A percentile compares a stretch with the other conserved stretches of the same genome.
These are phyloP conservation scores for Rhizopogon sp. DNA, from an alignment of 768 basidiomycete species.

Conservation along the genomic window DNA sequence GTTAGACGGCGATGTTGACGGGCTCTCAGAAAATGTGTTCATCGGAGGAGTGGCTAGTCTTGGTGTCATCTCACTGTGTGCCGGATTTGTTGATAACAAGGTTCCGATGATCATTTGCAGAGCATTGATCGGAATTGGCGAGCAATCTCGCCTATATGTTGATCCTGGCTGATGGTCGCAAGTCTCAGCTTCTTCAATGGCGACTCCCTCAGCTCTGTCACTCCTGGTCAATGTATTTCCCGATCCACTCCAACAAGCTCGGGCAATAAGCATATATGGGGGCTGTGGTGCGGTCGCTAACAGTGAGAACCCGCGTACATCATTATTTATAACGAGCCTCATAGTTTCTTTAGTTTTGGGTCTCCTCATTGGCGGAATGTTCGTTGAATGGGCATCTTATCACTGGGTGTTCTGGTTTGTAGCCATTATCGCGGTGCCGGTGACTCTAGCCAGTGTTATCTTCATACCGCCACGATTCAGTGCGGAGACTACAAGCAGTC, in stretches of 20 bases:
- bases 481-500: neutral
- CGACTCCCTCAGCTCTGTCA: slow-evolving; percentile 45
- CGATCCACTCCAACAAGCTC: slow-evolving; percentile 39
- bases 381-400: slow-evolving; percentile 37
- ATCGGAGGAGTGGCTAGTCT: slow-evolving; percentile 34
- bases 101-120: slow-evolving; percentile 46
- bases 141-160: neutral
- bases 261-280: slow-evolving; percentile 43
- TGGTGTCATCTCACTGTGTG: slow-evolving; percentile 38
- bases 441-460: slow-evolving; percentile 26
- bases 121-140: slow-evolving; percentile 45
- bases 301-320: slow-evolving; percentile 16
- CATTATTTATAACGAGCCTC: neutral
- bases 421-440: slow-evolving; percentile 32
- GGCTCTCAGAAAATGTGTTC: slow-evolving; percentile 34
- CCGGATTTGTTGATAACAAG: slow-evolving; percentile 43
- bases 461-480: slow-evolving; percentile 26
- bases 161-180: neutral
- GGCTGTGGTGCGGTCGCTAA: slow-evolving; percentile 43
- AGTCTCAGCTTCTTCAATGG: slow-evolving; percentile 40
- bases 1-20: neutral
- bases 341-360: slow-evolving; percentile 29
- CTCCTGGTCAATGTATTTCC: slow-evolving; percentile 49
- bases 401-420: slow-evolving; percentile 51
- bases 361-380: slow-evolving; percentile 37